Evolutionary conservation across 108 stramenopile species (phyloP).

Genomic region (Licmophora abbreviata): DNA sequence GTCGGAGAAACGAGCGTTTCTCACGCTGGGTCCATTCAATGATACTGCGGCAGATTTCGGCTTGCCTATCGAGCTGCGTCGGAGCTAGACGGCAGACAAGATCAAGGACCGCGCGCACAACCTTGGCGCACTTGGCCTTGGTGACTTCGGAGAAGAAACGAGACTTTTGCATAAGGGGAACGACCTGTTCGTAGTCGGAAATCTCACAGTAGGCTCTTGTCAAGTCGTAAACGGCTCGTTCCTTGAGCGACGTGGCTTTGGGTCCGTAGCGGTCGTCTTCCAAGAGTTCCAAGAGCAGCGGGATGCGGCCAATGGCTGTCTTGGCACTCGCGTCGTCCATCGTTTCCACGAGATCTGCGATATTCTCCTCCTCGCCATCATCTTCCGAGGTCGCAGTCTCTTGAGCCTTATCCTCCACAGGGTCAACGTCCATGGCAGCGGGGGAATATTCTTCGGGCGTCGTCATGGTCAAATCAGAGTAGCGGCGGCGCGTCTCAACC

Average conservation of each 20-base stretch:
- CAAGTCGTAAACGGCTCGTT: slow-evolving; percentile 87
- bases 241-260: slow-evolving; percentile 76
- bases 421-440: slow-evolving; percentile 17
- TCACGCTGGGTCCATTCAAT: slow-evolving; percentile 88
- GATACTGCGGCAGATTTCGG: slow-evolving; percentile 79
- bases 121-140: slow-evolving; percentile 98
- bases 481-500: too few relatives aligned
- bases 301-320: slow-evolving; percentile 27
- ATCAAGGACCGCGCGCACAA: slow-evolving; percentile 93
- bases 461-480: too few relatives aligned
- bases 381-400: neutral
- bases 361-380: slow-evolving; percentile 46
- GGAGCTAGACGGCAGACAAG: slow-evolving; percentile 85
- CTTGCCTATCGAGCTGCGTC: slow-evolving; percentile 76
- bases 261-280: slow-evolving; percentile 51
- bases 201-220: slow-evolving; percentile 76
- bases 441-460: neutral
- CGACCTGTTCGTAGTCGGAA: slow-evolving; percentile 63
- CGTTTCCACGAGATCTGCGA: slow-evolving; percentile 33
- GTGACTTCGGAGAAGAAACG: slow-evolving; percentile 85
- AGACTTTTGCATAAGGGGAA: slow-evolving; percentile 67
- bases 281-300: slow-evolving; percentile 45
- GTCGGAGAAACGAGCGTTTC: slow-evolving; percentile 94
- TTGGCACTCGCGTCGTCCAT: slow-evolving; percentile 37
- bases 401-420: neutral